Conservation (phyloP, 257 asterid genomes). For the Scutellaria barbata region DNA sequence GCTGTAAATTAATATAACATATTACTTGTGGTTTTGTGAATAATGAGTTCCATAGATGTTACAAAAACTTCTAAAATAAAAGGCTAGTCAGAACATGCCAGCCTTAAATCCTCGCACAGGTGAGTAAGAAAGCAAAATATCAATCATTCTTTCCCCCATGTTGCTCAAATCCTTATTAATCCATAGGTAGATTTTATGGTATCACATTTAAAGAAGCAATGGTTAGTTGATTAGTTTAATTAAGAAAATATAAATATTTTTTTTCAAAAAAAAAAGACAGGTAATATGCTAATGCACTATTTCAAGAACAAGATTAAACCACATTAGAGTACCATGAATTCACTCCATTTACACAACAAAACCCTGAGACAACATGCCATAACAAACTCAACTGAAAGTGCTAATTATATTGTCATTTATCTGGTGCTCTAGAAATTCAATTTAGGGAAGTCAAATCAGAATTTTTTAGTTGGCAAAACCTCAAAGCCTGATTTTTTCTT, state of each 20-base stretch:
- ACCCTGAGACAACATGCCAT: neutral
- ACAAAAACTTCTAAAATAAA: neutral
- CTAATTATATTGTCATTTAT: neutral
- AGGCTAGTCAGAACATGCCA: neutral
- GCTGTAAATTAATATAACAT: slow-evolving; percentile 44
- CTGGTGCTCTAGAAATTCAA: neutral
- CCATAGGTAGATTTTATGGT: neutral
- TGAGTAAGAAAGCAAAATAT: slow-evolving; percentile 9
- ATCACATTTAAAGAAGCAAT: neutral
- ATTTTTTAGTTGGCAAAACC: neutral
- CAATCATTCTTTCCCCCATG: neutral
- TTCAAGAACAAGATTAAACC: neutral
- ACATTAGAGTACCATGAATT: neutral
- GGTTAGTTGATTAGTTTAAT: neutral
- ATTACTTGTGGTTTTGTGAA: slow-evolving; percentile 10
- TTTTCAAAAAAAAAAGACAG: neutral
- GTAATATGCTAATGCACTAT: neutral
- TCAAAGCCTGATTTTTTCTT: neutral
- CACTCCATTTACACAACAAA: no score
- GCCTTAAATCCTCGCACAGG: slow-evolving; percentile 11
- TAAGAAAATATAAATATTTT: neutral
- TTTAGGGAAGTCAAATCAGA: neutral
- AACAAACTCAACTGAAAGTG: slow-evolving; percentile 10
- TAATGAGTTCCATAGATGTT: neutral
- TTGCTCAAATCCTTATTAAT: neutral